A percentile compares a stretch with the other conserved stretches of the same genome.
Evolutionary conservation across 768 basidiomycete species (phyloP).

Genomic region (Hydnomerulius pinastri): DNA sequence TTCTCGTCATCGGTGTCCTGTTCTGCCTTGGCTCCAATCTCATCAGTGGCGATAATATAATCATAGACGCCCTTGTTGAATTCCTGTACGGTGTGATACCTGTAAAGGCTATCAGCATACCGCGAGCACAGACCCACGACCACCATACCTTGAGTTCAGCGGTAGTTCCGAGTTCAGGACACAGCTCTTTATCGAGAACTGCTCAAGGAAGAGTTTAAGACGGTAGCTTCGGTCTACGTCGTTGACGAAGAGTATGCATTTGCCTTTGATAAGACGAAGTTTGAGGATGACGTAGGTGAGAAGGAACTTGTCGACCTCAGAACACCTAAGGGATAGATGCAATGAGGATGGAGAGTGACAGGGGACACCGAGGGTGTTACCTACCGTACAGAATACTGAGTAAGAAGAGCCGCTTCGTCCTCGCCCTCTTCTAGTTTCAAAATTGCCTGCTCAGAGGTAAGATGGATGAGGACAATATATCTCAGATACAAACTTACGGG

Average conservation of each 20-base stretch:
- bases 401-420: constrained; percentile 77
- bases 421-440: constrained; percentile 87
- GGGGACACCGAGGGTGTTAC: constrained; percentile 17
- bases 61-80: constrained; percentile 99
- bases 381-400: constrained; percentile 82
- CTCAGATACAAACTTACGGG: constrained; percentile 57
- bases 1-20: constrained; percentile 51
- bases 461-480: background rate
- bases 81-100: constrained; percentile 96
- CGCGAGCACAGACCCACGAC: background rate
- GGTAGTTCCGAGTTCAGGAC: constrained; percentile 96
- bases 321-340: constrained; percentile 57
- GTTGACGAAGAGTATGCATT: constrained; percentile 96
- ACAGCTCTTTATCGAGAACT: constrained; percentile 95
- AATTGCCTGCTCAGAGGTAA: constrained; percentile 57
- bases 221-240: constrained; percentile 93
- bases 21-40: constrained; percentile 60
- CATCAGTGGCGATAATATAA: constrained; percentile 98
- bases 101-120: constrained; percentile 28
- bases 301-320: constrained; percentile 97
- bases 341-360: background rate
- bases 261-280: constrained; percentile 92
- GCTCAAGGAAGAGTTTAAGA: constrained; percentile 96
- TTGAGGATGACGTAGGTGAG: constrained; percentile 96
- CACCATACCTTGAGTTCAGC: constrained; percentile 77